phyloP scores from a whole-genome alignment of 345 rosid genomes.

The Alliaria petiolata region DNA sequence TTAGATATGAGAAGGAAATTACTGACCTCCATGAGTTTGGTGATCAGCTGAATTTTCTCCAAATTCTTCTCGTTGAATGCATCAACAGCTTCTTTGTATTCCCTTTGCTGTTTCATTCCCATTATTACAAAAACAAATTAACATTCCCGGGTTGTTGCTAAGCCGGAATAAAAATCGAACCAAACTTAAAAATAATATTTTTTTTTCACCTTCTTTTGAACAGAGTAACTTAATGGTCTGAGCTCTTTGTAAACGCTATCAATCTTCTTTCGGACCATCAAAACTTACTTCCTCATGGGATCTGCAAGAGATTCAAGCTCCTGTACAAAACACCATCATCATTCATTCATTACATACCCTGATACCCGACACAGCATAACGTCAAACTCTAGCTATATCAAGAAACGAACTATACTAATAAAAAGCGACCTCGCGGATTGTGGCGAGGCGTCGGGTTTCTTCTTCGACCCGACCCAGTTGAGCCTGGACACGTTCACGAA shows the following conservation, averaged over 20 bases:
- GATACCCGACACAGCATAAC: not conserved
- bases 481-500: slow-evolving; percentile 52
- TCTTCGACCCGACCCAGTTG: slow-evolving; percentile 62
- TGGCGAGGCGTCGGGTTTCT: slow-evolving; percentile 54
- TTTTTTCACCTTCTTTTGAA: slow-evolving; percentile 73
- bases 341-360: too few relatives aligned
- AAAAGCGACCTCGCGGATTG: slow-evolving; percentile 55
- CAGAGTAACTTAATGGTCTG: slow-evolving; percentile 68
- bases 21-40: slow-evolving; percentile 67
- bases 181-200: not conserved
- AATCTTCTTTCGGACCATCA: slow-evolving; percentile 67
- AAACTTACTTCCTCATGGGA: slow-evolving; percentile 91
- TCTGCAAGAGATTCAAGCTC: slow-evolving; percentile 76
- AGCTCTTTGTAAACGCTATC: slow-evolving; percentile 80
- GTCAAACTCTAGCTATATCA: not conserved
- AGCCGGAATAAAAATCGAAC: not conserved
- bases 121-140: not conserved
- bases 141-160: not conserved
- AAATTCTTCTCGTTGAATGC: slow-evolving; percentile 70
- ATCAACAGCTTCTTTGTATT: slow-evolving; percentile 69
- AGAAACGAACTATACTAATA: too few relatives aligned
- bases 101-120: slow-evolving; percentile 50
- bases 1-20: not conserved
- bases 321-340: slow-evolving; percentile 33
- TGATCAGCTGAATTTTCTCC: slow-evolving; percentile 71